These are phyloP conservation scores for Trypanosoma mega DNA, from an alignment of 208 protist genomes.

Conservation along the genomic window DNA sequence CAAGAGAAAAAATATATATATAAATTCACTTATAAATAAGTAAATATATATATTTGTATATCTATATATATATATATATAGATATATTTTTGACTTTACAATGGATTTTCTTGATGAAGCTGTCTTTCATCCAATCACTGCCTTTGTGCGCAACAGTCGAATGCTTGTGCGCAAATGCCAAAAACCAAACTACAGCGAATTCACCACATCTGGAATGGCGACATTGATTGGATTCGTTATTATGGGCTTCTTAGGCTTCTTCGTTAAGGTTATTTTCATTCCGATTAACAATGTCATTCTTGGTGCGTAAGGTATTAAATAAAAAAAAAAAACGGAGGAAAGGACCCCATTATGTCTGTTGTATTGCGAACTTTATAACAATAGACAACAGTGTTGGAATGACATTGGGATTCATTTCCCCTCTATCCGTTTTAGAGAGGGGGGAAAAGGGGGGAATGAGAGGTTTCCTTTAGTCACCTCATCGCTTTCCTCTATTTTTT, in stretches of 20 bases:
- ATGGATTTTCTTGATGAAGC: slow-evolving; percentile 89
- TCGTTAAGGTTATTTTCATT: slow-evolving; percentile 96
- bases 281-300: slow-evolving; percentile 97
- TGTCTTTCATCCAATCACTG: slow-evolving; percentile 72
- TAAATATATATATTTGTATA: not conserved
- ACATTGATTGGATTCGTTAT: slow-evolving; percentile 92
- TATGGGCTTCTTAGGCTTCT: slow-evolving; percentile 95
- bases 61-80: slow-evolving; percentile 12
- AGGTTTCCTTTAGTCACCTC: too few relatives aligned
- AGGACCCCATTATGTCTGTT: not conserved
- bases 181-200: slow-evolving; percentile 94
- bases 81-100: slow-evolving; percentile 11
- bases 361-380: too few relatives aligned
- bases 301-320: slow-evolving; percentile 36
- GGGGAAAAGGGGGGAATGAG: too few relatives aligned
- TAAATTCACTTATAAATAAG: too few relatives aligned
- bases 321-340: slow-evolving; percentile 15
- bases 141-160: slow-evolving; percentile 87
- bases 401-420: too few relatives aligned
- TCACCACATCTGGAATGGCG: slow-evolving; percentile 80
- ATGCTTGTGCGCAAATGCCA: slow-evolving; percentile 90
- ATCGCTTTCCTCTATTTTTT: too few relatives aligned
- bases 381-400: too few relatives aligned
- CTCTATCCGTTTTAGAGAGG: too few relatives aligned
- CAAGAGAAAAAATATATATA: too few relatives aligned